These are phyloP conservation scores for Botrytis medusae DNA, from an alignment of 2,329 filamentous ascomycete species.

Conservation along the genomic window DNA sequence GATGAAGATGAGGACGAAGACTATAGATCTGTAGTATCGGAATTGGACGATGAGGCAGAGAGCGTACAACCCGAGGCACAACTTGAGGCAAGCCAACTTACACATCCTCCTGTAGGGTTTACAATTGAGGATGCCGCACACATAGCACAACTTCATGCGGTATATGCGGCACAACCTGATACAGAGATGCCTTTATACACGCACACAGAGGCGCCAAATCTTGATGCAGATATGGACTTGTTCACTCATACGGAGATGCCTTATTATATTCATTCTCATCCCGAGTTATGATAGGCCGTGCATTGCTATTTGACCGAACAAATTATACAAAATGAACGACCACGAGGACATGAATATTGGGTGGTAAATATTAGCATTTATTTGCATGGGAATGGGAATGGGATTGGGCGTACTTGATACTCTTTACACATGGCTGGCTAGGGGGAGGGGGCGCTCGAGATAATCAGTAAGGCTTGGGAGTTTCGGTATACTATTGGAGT, in stretches of 20 bases:
- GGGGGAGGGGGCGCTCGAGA: background rate
- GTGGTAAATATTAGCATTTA: background rate
- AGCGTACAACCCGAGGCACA: background rate
- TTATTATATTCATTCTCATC: background rate
- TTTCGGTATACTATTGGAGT: background rate
- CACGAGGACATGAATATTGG: background rate
- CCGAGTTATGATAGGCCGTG: background rate
- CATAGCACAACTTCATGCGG: background rate
- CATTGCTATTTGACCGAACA: background rate
- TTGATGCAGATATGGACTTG: conserved; percentile 1
- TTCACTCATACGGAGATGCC: background rate
- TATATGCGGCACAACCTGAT: background rate
- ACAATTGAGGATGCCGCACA: background rate
- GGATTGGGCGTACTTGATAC: background rate
- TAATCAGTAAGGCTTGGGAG: conserved; percentile 4
- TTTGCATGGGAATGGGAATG: background rate
- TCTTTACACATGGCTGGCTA: background rate
- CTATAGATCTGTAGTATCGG: background rate
- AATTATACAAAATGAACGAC: background rate
- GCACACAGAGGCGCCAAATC: background rate
- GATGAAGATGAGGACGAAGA: conserved; percentile 11
- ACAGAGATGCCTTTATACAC: background rate
- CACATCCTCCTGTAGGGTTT: background rate
- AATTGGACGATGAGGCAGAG: background rate
- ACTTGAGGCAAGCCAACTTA: background rate